Conservation (phyloP, 768 basidiomycete genomes). For the Trametes elegans region DNA sequence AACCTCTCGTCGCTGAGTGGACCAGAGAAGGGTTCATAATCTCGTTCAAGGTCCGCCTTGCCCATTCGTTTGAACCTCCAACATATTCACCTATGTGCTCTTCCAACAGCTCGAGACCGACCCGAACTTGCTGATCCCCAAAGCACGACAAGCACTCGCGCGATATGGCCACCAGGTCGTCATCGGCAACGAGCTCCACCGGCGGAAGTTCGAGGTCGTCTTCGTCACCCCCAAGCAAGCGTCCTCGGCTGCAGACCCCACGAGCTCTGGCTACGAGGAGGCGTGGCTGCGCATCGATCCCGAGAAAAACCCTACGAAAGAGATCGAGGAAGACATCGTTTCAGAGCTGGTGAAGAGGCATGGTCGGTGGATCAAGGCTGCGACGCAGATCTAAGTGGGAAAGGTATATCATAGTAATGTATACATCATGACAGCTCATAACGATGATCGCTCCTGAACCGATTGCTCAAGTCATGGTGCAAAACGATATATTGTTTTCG, state of each 20-base stretch:
- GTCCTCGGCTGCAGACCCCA: conserved; percentile 19
- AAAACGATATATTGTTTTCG: no score
- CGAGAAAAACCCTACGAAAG: conserved; percentile 41
- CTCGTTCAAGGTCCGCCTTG: conserved; percentile 81
- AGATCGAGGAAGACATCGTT: conserved; percentile 94
- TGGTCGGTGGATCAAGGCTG: conserved; percentile 54
- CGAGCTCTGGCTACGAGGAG: conserved; percentile 47
- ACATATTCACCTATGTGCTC: not conserved
- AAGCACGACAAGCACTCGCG: conserved; percentile 82
- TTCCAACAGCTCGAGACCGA: conserved; percentile 87
- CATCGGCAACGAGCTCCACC: conserved; percentile 93
- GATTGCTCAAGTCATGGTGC: no score
- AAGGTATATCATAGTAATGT: not conserved
- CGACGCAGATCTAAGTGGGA: not conserved
- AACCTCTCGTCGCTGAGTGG: conserved; percentile 94
- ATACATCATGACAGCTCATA: not conserved
- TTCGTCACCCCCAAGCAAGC: conserved; percentile 61
- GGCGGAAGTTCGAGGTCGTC: conserved; percentile 88
- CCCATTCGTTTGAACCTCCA: not conserved
- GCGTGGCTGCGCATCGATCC: conserved; percentile 63
- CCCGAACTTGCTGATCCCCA: conserved; percentile 76
- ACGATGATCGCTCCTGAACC: no score
- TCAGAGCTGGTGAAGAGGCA: conserved; percentile 74
- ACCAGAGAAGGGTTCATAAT: conserved; percentile 87
- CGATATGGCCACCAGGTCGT: conserved; percentile 98